Evolutionary conservation across 2,329 filamentous ascomycete genomes (phyloP).

Genomic region (Fusarium pseudonygamai): DNA sequence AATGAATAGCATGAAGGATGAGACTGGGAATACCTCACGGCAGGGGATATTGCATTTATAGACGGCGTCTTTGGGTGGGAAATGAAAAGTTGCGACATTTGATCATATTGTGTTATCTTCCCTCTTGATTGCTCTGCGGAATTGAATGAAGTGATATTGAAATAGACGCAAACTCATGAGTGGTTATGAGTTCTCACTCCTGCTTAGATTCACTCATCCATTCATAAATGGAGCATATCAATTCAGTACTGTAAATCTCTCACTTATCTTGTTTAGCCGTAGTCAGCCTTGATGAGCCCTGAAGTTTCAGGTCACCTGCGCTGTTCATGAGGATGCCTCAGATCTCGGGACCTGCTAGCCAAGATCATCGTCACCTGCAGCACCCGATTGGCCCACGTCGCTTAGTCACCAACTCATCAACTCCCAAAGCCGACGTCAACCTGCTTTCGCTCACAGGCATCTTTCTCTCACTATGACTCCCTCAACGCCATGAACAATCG

Average conservation of each 20-base stretch:
- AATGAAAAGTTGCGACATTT: constrained; percentile 20
- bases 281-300: background rate
- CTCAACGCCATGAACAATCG: constrained; percentile 48
- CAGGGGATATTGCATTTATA: constrained; percentile 28
- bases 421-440: constrained; percentile 5
- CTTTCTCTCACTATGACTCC: constrained; percentile 42
- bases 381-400: constrained; percentile 28
- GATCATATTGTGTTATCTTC: background rate
- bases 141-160: background rate
- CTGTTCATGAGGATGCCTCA: constrained; percentile 16
- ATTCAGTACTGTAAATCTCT: rapidly evolving
- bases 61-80: constrained; percentile 30
- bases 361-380: constrained; percentile 1
- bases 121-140: rapidly evolving
- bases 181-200: too few relatives aligned
- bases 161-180: too few relatives aligned
- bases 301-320: constrained; percentile 4
- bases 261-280: background rate
- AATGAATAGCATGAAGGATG: constrained; percentile 12
- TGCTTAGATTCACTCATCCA: rapidly evolving
- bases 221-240: rapidly evolving
- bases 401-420: constrained; percentile 37
- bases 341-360: constrained; percentile 16
- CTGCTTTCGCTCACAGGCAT: background rate
- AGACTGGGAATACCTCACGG: constrained; percentile 31